Base-by-base conservation (phyloP, 2,329 filamentous ascomycete species). In the Fusarium nematophilum region DNA sequence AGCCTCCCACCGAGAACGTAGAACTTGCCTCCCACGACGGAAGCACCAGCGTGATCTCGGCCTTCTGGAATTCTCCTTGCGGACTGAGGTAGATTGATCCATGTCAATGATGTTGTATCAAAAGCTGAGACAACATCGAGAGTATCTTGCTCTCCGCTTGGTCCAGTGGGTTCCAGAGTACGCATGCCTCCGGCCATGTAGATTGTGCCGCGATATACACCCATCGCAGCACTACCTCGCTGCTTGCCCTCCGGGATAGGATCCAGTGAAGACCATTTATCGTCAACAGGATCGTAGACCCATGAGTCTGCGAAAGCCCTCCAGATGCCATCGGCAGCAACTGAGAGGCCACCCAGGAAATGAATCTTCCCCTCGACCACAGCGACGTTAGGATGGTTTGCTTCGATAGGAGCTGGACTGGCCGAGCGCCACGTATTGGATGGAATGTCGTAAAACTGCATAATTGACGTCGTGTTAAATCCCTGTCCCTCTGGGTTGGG, bases 351-450 rank as follows among this genome's bases (percentile, higher is more conserved):
- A 6, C 78, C 77, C 3, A 80, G 64, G 0, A 79, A 42, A 49
- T 78, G 79, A 10, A 79, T 66, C 47, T 74, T 75, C 37, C 70
- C 71, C 36, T 73, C 53, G 3, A 75, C 65, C 0, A 62, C 71
- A 6, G 72, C 77, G 15, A 69, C 71, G 44, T 79, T 80, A 38
- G 71, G 65, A 46, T 79, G 76, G 40, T 76, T 78, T 3, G 75
- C 55, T 5, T 64, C 37, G 0, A 68, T 36, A 0, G 77, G 76
- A 0, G 72, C 49, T 5, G 70, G 62, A 0, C 73, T 60, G 2
- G 58, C 68, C 2, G 43, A 39, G 9, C 39, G 47, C 73, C 75
- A 78, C 13, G 62, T 65, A 38, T 74, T 62, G 11, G 53, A 56
- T 2, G 62, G 45, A n/a, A 70, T 66, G 29, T 71, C 64, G 57